Evolutionary conservation across 352 stramenopile species (phyloP), one percentile per base, ranked within the genome.

Genomic region (Thalassiosira livingstoniorum): DNA sequence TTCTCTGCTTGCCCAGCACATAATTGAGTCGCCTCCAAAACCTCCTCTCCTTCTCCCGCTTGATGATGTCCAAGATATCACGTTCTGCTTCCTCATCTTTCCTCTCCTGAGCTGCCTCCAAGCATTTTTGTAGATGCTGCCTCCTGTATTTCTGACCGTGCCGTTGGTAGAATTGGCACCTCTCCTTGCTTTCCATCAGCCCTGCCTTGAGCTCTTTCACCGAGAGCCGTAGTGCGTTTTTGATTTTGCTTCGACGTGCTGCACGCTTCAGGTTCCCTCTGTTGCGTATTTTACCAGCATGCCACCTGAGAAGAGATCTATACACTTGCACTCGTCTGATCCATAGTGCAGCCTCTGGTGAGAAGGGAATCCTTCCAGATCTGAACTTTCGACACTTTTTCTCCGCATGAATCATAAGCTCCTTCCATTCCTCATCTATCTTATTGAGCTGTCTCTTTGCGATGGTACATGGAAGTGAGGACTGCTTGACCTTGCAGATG

Each of bases 321-420:
- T 70, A 70, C 7, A 58, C 42, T 55, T 70, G 62, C 2, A 18
- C 5, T 2, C 62, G 21, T 25, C 37, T 51, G 0, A 70, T 37
- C 62, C 62, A 70, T 2, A 37, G 11, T 2, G n/a, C 34, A 11
- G 42, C 35, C 37, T 70, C 62, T n/a, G 62, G 62, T 29, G 37
- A 70, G n/a, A 58, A 70, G 18, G 62, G 62, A 15, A 70, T 70
- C 18, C 27, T 18, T 0, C 62, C 62, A 1, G 35, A 37, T 21
- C 29, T 57, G 10, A 70, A 58, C 39, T 55, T 53, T 32, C 62
- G 1, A 21, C 62, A 70, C 42, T 54, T 57, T 7, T 15, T 10
- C 57, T 69, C 61, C 1, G 61, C 61, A n/a, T 11, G 29, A 0
- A 0, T 11, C 61, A 69, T 69, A 27, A 55, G 55, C 0, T 53